Evolutionary conservation across 805 yeast species (phyloP).

Genomic region (Pichia thaimueangensis): DNA sequence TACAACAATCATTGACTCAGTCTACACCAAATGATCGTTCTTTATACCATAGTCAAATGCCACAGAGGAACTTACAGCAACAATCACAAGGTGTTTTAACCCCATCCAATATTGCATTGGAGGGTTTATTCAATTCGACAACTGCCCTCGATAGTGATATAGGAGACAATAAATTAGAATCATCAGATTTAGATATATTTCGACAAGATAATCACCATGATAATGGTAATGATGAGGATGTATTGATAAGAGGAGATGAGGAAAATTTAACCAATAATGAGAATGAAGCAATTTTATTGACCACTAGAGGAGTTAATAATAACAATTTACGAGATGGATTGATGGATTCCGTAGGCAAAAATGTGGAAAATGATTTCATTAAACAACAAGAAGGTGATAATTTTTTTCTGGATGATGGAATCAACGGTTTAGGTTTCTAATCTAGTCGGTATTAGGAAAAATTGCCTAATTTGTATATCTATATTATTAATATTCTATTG

Average conservation of each 20-base stretch:
- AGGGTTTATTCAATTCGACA: conserved; percentile 12
- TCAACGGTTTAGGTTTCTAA: conserved; percentile 6
- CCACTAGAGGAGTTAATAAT: neutral
- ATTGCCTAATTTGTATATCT: too few relatives aligned
- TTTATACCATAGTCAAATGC: conserved; percentile 1
- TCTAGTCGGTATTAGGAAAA: neutral
- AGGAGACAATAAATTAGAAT: conserved; percentile 9
- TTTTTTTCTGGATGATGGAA: conserved; percentile 9
- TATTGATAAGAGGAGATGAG: neutral
- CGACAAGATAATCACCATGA: conserved; percentile 1
- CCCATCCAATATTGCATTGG: conserved; percentile 3
- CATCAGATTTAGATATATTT: conserved; percentile 14
- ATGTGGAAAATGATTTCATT: conserved; percentile 5
- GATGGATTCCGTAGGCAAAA: conserved; percentile 1
- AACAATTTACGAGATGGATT: neutral
- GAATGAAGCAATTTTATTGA: neutral
- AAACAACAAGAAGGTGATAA: conserved; percentile 6
- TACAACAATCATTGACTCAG: neutral
- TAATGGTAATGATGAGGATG: neutral
- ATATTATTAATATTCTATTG: too few relatives aligned
- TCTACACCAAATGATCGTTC: neutral
- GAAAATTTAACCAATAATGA: neutral
- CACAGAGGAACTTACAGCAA: conserved; percentile 4
- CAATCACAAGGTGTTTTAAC: neutral
- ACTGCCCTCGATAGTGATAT: conserved; percentile 13